These are phyloP conservation scores for Aspergillus quadricinctus DNA, from an alignment of 2,329 filamentous ascomycete genomes.

Conservation along the genomic window DNA sequence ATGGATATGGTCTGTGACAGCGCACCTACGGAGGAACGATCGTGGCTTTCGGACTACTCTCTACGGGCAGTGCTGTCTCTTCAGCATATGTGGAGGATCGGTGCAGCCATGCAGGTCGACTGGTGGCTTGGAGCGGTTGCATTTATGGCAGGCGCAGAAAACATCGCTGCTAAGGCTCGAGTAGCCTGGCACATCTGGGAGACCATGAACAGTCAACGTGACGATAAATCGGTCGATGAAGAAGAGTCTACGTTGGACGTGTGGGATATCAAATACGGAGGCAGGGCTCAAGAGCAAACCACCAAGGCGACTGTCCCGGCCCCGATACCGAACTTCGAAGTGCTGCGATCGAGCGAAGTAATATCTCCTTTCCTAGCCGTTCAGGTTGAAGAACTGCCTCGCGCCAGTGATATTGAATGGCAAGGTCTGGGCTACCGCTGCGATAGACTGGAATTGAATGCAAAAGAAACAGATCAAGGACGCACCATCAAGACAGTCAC, in stretches of 20 bases:
- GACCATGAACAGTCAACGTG: constrained; percentile 26
- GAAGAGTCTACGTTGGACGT: constrained; percentile 46
- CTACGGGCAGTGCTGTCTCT: constrained; percentile 67
- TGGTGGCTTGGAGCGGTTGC: constrained; percentile 74
- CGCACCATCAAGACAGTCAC: constrained; percentile 20
- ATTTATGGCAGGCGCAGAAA: constrained; percentile 56
- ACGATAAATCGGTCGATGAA: constrained; percentile 33
- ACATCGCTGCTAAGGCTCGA: constrained; percentile 31
- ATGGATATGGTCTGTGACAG: constrained; percentile 54
- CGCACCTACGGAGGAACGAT: constrained; percentile 14
- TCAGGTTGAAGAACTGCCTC: constrained; percentile 72
- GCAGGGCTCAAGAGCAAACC: constrained; percentile 45
- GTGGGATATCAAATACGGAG: constrained; percentile 53
- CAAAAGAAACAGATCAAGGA: constrained; percentile 11
- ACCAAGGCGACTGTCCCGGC: constrained; percentile 16
- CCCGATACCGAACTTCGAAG: constrained; percentile 24
- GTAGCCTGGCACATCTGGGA: constrained; percentile 46
- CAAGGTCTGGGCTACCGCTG: constrained; percentile 60
- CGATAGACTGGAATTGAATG: constrained; percentile 21
- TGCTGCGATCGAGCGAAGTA: constrained; percentile 18
- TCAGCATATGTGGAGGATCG: constrained; percentile 87
- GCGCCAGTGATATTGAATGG: constrained; percentile 77
- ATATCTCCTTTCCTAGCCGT: constrained; percentile 68
- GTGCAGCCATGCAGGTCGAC: constrained; percentile 63
- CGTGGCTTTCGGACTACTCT: constrained; percentile 39